Conservation (phyloP, 1,284 basidiomycete species). For the Rhodofomes roseus region DNA sequence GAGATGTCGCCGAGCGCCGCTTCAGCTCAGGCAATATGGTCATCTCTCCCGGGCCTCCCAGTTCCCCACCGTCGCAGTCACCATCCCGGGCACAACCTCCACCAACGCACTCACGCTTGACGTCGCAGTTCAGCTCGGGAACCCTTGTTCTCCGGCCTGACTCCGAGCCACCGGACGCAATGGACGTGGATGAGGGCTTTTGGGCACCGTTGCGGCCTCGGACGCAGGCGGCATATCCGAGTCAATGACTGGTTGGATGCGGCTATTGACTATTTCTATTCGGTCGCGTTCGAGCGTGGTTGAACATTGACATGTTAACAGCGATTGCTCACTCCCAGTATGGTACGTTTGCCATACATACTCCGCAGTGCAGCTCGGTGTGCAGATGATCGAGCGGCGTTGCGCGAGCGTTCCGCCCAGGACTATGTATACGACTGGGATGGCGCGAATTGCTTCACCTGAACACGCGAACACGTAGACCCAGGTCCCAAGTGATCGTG, state of each 20-base stretch:
- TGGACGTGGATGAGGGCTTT: background rate
- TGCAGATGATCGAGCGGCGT: too few relatives aligned
- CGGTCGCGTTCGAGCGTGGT: too few relatives aligned
- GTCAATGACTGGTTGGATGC: background rate
- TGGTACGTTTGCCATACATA: too few relatives aligned
- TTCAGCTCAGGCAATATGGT: background rate
- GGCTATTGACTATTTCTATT: too few relatives aligned
- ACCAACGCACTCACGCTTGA: background rate
- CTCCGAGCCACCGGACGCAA: background rate
- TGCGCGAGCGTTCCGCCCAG: too few relatives aligned
- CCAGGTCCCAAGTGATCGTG: too few relatives aligned
- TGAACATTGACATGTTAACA: too few relatives aligned
- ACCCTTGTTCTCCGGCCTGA: background rate
- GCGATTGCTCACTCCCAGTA: too few relatives aligned
- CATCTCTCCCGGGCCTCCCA: background rate
- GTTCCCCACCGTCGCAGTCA: background rate
- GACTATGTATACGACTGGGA: too few relatives aligned
- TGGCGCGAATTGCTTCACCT: too few relatives aligned
- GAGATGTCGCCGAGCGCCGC: background rate
- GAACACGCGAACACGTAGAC: too few relatives aligned
- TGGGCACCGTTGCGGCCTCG: background rate
- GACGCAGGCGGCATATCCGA: background rate
- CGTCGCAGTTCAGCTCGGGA: background rate
- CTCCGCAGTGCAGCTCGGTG: too few relatives aligned
- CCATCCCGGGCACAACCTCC: background rate